Evolutionary conservation across 768 basidiomycete species (phyloP).

Genomic region (Multifurca ochricompacta): DNA sequence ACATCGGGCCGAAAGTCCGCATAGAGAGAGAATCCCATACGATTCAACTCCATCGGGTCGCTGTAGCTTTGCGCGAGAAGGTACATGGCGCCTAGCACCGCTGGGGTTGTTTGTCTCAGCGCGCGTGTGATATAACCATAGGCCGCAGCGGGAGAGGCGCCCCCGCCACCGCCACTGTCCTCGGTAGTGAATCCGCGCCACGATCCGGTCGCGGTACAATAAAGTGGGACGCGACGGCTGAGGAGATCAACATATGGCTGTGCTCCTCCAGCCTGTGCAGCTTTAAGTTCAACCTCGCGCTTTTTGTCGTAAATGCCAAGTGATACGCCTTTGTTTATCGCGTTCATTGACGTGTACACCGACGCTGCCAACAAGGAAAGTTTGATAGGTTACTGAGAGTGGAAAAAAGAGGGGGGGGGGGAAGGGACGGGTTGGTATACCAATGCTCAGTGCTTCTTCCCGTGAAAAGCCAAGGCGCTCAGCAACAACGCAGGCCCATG

Average conservation of each 20-base stretch:
- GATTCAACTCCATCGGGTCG: slow-evolving; percentile 48
- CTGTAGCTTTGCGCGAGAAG: slow-evolving; percentile 55
- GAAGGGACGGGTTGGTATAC: slow-evolving; percentile 31
- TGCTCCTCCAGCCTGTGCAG: slow-evolving; percentile 40
- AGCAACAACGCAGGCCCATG: slow-evolving; percentile 84
- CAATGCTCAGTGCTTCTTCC: slow-evolving; percentile 88
- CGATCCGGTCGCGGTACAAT: slow-evolving; percentile 51
- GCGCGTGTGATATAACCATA: slow-evolving; percentile 78
- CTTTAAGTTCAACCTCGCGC: slow-evolving; percentile 48
- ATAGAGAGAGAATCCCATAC: slow-evolving; percentile 70
- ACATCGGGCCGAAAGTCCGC: slow-evolving; percentile 79
- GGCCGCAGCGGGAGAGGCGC: slow-evolving; percentile 64
- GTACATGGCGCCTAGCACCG: slow-evolving; percentile 69
- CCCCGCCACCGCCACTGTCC: slow-evolving; percentile 24
- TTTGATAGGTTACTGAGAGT: neutral
- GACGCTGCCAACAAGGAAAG: slow-evolving; percentile 47
- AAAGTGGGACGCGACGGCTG: slow-evolving; percentile 77
- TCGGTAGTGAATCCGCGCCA: slow-evolving; percentile 78
- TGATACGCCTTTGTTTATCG: slow-evolving; percentile 74
- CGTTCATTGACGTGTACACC: slow-evolving; percentile 91
- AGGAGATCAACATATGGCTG: slow-evolving; percentile 86
- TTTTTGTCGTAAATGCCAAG: slow-evolving; percentile 65
- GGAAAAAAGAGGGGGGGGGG: neutral
- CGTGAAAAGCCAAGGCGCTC: slow-evolving; percentile 80
- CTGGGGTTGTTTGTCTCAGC: slow-evolving; percentile 71